Evolutionary conservation across 2,329 filamentous ascomycete species (phyloP).

Genomic region (Phyllosticta citriasiana): DNA sequence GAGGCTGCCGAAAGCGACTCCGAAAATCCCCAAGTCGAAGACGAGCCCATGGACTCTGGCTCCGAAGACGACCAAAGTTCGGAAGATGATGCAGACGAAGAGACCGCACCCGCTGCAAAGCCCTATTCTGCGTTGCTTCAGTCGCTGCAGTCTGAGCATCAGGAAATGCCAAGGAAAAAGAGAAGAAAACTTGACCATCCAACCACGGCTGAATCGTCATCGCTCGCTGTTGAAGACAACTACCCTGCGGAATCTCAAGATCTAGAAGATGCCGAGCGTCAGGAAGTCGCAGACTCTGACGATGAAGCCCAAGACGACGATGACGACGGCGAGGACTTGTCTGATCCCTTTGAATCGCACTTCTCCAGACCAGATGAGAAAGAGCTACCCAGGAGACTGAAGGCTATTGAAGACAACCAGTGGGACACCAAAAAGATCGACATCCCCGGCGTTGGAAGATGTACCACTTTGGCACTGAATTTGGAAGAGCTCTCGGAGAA

Average conservation of each 20-base stretch:
- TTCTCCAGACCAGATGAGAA: constrained; percentile 60
- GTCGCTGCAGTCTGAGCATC: constrained; percentile 37
- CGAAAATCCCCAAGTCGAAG: constrained; percentile 17
- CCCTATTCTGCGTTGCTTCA: constrained; percentile 50
- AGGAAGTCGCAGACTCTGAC: constrained; percentile 26
- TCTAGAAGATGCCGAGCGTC: constrained; percentile 19
- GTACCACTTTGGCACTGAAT: constrained; percentile 20
- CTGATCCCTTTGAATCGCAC: constrained; percentile 72
- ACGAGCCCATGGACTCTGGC: constrained; percentile 14
- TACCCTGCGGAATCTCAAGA: constrained; percentile 18
- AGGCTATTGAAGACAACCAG: constrained; percentile 36
- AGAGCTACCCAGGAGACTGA: constrained; percentile 42
- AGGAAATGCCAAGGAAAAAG: constrained; percentile 39
- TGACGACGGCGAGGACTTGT: constrained; percentile 28
- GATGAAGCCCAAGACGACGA: constrained; percentile 37
- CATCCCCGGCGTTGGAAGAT: constrained; percentile 18
- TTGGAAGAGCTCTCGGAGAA: constrained; percentile 11
- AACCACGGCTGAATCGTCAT: constrained; percentile 3
- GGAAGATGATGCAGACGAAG: constrained; percentile 22
- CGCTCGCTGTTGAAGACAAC: constrained; percentile 7
- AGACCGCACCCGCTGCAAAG: constrained; percentile 18
- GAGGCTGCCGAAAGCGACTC: constrained; percentile 13
- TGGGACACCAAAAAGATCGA: constrained; percentile 37
- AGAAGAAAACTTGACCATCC: constrained; percentile 40
- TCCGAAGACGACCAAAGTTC: not conserved